A percentile compares a stretch with the other conserved stretches of the same genome.
Evolutionary conservation across 2,329 filamentous ascomycete species (phyloP).

Genomic region (Claviceps paspali): DNA sequence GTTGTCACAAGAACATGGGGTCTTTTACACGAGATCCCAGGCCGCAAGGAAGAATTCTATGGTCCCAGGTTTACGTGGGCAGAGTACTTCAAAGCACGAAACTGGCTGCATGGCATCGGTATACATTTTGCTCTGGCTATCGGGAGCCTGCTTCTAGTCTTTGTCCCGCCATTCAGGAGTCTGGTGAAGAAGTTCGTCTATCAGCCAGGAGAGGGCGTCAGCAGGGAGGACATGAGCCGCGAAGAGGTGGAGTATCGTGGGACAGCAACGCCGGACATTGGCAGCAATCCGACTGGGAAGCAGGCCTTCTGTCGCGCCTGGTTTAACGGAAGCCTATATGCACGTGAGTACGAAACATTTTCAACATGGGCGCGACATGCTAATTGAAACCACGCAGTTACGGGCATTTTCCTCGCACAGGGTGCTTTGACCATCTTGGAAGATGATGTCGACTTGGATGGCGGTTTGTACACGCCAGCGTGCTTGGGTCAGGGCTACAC

Average conservation of each 20-base stretch:
- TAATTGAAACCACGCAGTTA: slow-evolving; percentile 30
- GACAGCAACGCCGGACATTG: slow-evolving; percentile 43
- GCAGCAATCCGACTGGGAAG: slow-evolving; percentile 23
- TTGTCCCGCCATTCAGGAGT: slow-evolving; percentile 28
- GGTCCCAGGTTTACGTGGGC: slow-evolving; percentile 45
- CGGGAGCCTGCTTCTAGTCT: slow-evolving; percentile 27
- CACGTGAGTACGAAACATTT: slow-evolving; percentile 33
- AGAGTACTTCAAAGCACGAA: slow-evolving; percentile 37
- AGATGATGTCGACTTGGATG: slow-evolving; percentile 43
- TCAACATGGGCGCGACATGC: no score
- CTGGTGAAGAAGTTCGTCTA: slow-evolving; percentile 28
- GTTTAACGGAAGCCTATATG: slow-evolving; percentile 48
- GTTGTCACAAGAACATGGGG: slow-evolving; percentile 50
- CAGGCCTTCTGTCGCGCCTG: slow-evolving; percentile 39
- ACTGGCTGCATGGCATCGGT: slow-evolving; percentile 32
- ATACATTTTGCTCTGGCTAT: slow-evolving; percentile 34
- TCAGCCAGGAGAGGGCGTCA: slow-evolving; percentile 40
- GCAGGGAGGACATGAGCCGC: slow-evolving; percentile 35
- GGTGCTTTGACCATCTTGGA: slow-evolving; percentile 51
- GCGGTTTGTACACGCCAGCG: slow-evolving; percentile 58
- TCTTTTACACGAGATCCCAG: slow-evolving; percentile 31
- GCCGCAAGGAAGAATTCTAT: slow-evolving; percentile 32
- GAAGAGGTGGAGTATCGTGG: slow-evolving; percentile 50
- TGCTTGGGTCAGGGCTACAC: slow-evolving; percentile 53
- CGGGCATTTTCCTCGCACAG: slow-evolving; percentile 46